Conservation (phyloP, 140 eudicot species). For the Bidens hawaiensis region DNA sequence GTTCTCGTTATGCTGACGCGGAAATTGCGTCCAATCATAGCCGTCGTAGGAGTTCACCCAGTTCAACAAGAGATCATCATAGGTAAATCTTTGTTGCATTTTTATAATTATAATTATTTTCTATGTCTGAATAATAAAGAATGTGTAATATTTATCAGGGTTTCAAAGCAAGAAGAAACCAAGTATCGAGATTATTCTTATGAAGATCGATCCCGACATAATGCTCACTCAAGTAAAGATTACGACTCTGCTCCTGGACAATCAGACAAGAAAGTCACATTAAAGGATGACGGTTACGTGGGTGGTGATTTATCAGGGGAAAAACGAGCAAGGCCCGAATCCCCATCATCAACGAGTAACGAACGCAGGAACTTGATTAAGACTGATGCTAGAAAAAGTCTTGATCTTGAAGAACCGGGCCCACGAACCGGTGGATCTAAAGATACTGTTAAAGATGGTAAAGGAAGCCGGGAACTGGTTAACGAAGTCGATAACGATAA, state of each 20-base stretch:
- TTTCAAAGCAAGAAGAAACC: conserved; percentile 59
- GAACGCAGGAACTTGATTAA: conserved; percentile 56
- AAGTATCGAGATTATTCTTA: conserved; percentile 58
- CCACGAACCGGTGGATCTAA: conserved; percentile 64
- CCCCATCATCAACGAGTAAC: conserved; percentile 59
- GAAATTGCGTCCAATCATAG: conserved; percentile 41
- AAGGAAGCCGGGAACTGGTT: conserved; percentile 59
- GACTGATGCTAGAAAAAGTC: conserved; percentile 51
- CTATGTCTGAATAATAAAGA: too few relatives aligned
- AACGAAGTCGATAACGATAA: conserved; percentile 57
- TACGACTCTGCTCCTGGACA: conserved; percentile 34
- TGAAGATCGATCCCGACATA: conserved; percentile 57
- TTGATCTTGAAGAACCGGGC: conserved; percentile 64
- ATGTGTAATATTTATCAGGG: neutral
- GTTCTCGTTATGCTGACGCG: conserved; percentile 46
- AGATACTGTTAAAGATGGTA: conserved; percentile 49
- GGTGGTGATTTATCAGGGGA: conserved; percentile 52
- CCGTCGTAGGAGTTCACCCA: conserved; percentile 68
- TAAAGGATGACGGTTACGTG: conserved; percentile 53
- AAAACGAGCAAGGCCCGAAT: conserved; percentile 51
- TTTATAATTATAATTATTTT: too few relatives aligned
- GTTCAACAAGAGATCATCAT: conserved; percentile 54
- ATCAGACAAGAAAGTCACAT: conserved; percentile 48
- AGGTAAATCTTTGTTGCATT: conserved; percentile 35
- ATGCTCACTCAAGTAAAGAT: conserved; percentile 51